These are phyloP conservation scores for Carallia brachiata DNA, from an alignment of 345 rosid genomes.

Conservation along the genomic window DNA sequence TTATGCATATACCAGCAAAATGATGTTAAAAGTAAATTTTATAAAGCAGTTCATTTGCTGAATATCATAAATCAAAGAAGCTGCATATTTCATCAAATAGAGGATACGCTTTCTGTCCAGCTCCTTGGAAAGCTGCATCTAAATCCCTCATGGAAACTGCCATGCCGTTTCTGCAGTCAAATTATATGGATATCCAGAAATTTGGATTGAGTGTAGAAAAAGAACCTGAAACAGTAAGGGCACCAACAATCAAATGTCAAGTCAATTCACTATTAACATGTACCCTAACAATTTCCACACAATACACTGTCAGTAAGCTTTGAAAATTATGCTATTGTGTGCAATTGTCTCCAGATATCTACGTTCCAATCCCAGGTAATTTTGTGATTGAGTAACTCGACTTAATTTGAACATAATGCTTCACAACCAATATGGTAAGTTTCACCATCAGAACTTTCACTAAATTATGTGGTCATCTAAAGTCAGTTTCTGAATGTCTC, in stretches of 20 bases:
- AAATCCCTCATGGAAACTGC: constrained; percentile 97
- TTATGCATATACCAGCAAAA: constrained; percentile 6
- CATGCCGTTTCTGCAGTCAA: constrained; percentile 49
- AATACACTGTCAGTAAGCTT: too few relatives aligned
- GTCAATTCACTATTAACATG: background rate
- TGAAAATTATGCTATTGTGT: too few relatives aligned
- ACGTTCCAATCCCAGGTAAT: background rate
- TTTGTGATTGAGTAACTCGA: background rate
- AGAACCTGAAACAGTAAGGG: constrained; percentile 29
- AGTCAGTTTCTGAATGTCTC: background rate
- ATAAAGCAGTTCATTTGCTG: background rate
- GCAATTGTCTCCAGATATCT: too few relatives aligned
- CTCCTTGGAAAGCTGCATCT: constrained; percentile 96
- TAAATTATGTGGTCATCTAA: background rate
- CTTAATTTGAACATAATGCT: background rate
- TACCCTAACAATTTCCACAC: too few relatives aligned
- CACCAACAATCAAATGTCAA: constrained; percentile 15
- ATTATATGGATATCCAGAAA: constrained; percentile 30
- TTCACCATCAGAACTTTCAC: constrained; percentile 8
- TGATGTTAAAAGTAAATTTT: background rate
- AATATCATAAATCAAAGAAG: constrained; percentile 13
- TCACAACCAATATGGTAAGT: background rate
- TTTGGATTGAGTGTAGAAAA: constrained; percentile 26
- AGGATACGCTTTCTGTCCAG: constrained; percentile 99
- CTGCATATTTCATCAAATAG: constrained; percentile 16